Percentiles rank a stretch among this genome's conserved stretches.
Evolutionary conservation across 2,329 filamentous ascomycete genomes (phyloP).

Genomic region (Aspergillus quadricinctus): DNA sequence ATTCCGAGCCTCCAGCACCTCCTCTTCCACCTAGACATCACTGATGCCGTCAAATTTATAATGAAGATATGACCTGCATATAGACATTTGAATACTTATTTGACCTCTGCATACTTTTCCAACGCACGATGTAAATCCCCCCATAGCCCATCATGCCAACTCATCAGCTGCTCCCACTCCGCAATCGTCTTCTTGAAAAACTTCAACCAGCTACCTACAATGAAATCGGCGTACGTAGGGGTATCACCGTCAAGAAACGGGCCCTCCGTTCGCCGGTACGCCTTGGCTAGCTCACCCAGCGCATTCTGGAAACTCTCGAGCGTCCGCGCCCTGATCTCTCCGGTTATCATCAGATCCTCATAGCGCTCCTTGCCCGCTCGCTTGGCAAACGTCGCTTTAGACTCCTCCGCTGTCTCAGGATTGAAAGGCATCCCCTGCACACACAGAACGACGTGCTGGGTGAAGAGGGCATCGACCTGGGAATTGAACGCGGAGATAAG

Average conservation of each 20-base stretch:
- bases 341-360: background rate
- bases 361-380: conserved; percentile 4
- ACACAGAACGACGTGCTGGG: background rate
- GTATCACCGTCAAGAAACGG: background rate
- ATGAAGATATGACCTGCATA: background rate
- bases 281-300: background rate
- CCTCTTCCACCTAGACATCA: background rate
- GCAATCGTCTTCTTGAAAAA: conserved; percentile 2
- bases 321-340: background rate
- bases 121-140: conserved; percentile 4
- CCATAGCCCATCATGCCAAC: conserved; percentile 7
- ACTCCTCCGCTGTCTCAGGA: conserved; percentile 6
- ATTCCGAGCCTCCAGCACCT: background rate
- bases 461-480: conserved; percentile 10
- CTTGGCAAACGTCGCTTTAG: conserved; percentile 2
- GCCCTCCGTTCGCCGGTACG: background rate
- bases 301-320: background rate
- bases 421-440: conserved; percentile 7
- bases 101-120: conserved; percentile 7
- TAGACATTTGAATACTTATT: background rate
- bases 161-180: conserved; percentile 7
- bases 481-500: conserved; percentile 3
- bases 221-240: conserved; percentile 1
- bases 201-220: conserved; percentile 2
- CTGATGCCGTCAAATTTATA: background rate